These are phyloP conservation scores for Citrus hindsii DNA, from an alignment of 345 rosid genomes.

Conservation along the genomic window DNA sequence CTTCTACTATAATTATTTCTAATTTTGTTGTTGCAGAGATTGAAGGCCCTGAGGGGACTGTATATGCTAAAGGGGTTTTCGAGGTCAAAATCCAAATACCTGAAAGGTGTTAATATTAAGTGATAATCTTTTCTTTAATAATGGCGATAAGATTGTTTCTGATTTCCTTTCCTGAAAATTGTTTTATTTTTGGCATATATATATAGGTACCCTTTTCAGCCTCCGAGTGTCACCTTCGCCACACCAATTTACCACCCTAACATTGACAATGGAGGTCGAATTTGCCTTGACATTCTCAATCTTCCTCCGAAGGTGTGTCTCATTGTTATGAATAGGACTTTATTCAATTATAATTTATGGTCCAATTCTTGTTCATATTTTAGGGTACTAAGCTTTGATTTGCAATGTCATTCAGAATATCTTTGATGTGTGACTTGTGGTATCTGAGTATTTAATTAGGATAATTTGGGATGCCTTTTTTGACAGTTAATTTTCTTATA, in stretches of 20 bases:
- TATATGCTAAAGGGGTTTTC: conserved; percentile 68
- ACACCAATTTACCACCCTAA: conserved; percentile 86
- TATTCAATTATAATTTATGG: not conserved
- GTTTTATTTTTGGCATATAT: not conserved
- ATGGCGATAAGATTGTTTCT: not conserved
- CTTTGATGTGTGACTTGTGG: not conserved
- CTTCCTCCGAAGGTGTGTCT: conserved; percentile 76
- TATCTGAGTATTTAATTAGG: not conserved
- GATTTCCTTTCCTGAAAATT: not conserved
- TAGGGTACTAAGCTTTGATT: not conserved
- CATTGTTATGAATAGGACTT: not conserved
- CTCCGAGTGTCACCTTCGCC: conserved; percentile 64
- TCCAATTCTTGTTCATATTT: not conserved
- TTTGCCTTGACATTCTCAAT: conserved; percentile 89
- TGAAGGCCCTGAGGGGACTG: conserved; percentile 74
- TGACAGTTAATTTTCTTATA: not conserved
- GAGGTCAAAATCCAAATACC: conserved; percentile 69
- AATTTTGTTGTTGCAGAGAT: conserved; percentile 34
- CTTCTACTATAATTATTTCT: not conserved
- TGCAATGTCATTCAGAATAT: not conserved
- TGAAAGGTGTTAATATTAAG: conserved; percentile 41
- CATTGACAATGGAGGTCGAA: conserved; percentile 78
- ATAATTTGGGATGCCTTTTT: not conserved
- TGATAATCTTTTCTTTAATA: not conserved
- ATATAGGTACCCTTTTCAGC: conserved; percentile 87